Conservation (phyloP, 805 yeast genomes). For the Cyberlindnera petersonii region DNA sequence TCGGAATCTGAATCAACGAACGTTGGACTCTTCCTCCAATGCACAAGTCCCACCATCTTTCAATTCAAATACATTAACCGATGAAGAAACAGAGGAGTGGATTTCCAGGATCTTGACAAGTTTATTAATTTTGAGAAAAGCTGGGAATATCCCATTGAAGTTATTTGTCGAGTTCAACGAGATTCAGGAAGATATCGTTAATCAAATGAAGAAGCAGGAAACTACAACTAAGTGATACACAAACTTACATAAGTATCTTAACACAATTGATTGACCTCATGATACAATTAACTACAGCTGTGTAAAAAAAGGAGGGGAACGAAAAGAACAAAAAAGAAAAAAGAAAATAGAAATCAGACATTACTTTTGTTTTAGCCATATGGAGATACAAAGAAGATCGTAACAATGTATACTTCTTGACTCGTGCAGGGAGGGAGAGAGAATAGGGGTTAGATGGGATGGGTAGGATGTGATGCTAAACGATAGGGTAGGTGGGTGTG, state of each 20-base stretch:
- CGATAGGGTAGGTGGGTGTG: neutral
- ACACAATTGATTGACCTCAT: no score
- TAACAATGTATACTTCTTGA: constrained; percentile 19
- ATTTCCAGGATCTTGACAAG: constrained; percentile 41
- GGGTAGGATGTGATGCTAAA: no score
- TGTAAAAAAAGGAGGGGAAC: constrained; percentile 13
- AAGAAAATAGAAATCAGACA: neutral
- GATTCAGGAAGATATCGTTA: constrained; percentile 24
- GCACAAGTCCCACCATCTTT: constrained; percentile 6
- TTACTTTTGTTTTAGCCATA: neutral
- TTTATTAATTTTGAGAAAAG: constrained; percentile 18
- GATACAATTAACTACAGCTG: no score
- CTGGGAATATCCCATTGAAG: constrained; percentile 16
- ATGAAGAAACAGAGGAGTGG: constrained; percentile 56
- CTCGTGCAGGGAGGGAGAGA: neutral
- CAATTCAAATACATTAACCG: constrained; percentile 29
- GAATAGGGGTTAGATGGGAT: no score
- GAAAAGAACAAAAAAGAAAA: neutral
- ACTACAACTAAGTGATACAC: no score
- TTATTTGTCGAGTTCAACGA: constrained; percentile 25
- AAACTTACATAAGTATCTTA: no score
- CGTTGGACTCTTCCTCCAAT: neutral
- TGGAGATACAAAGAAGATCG: constrained; percentile 22
- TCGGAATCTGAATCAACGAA: neutral
- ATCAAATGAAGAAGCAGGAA: constrained; percentile 4